phyloP scores from a whole-genome alignment of 108 stramenopile species.

The Cyclostephanos invisitatus region DNA sequence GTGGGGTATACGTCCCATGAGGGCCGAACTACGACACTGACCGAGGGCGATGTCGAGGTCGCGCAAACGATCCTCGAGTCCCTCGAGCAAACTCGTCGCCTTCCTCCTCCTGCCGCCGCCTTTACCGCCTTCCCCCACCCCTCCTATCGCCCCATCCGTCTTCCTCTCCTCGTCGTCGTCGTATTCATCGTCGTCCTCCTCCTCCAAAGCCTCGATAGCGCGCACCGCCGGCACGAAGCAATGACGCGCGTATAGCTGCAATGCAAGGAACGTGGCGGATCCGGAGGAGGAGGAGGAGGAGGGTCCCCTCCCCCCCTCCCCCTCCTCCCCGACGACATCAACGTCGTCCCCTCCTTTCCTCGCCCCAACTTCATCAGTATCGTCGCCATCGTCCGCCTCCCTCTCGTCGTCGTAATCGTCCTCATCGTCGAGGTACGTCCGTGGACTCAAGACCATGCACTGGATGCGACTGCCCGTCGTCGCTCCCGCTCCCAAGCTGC shows the following conservation, averaged over 20 bases:
- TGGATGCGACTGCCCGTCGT: slow-evolving; percentile 26
- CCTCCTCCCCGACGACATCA: slow-evolving; percentile 12
- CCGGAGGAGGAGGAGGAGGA: slow-evolving; percentile 15
- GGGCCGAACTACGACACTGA: slow-evolving; percentile 62
- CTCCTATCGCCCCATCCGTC: slow-evolving; percentile 1
- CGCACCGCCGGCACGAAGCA: slow-evolving; percentile 78
- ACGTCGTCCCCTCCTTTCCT: not conserved
- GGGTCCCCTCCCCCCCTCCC: slow-evolving; percentile 1
- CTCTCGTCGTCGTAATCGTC: not conserved
- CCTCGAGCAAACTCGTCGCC: slow-evolving; percentile 44
- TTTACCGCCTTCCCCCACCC: not conserved
- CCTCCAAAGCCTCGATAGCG: slow-evolving; percentile 39
- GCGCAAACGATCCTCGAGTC: slow-evolving; percentile 68
- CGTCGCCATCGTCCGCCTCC: not conserved
- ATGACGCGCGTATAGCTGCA: slow-evolving; percentile 79
- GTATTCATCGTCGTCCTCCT: slow-evolving; percentile 29
- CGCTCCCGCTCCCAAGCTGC: too few species aligned
- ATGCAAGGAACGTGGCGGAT: slow-evolving; percentile 46
- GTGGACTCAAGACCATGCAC: slow-evolving; percentile 51
- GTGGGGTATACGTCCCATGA: slow-evolving; percentile 58
- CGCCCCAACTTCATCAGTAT: too few species aligned
- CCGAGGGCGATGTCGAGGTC: slow-evolving; percentile 79
- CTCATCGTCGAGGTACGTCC: slow-evolving; percentile 26
- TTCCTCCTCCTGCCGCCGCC: slow-evolving; percentile 12
- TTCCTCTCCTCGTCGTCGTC: slow-evolving; percentile 6